These are phyloP conservation scores for Casuarina glauca DNA, from an alignment of 306 rosid species.

Conservation along the genomic window DNA sequence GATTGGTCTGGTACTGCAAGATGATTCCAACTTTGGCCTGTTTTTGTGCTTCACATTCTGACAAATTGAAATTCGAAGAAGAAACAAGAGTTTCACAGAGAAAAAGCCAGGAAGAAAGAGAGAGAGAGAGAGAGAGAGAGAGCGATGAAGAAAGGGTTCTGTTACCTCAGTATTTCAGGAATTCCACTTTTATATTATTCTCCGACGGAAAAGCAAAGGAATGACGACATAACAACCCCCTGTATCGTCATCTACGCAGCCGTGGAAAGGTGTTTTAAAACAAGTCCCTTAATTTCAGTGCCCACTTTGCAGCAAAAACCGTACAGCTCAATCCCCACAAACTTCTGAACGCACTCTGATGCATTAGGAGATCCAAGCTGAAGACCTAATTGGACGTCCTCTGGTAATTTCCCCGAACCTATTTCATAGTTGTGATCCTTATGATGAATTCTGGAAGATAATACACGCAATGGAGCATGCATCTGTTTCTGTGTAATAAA, in stretches of 20 bases:
- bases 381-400: background rate
- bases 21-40: conserved; percentile 38
- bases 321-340: conserved; percentile 1
- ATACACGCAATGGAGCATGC: background rate
- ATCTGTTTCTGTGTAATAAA: background rate
- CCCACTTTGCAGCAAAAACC: conserved; percentile 23
- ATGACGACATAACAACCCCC: conserved; percentile 42
- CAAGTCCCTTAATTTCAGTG: conserved; percentile 25
- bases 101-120: conserved; percentile 2
- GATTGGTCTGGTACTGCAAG: conserved; percentile 27
- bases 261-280: conserved; percentile 33
- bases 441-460: background rate
- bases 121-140: background rate
- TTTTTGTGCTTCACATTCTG: conserved; percentile 41
- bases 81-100: conserved; percentile 25
- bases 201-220: conserved; percentile 27
- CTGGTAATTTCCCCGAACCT: conserved; percentile 32
- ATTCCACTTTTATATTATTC: conserved; percentile 44
- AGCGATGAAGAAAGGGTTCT: background rate
- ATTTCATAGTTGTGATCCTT: background rate
- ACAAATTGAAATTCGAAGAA: conserved; percentile 26
- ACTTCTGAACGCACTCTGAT: conserved; percentile 16
- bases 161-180: conserved; percentile 29
- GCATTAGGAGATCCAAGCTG: conserved; percentile 7
- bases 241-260: conserved; percentile 40